Evolutionary conservation across 352 stramenopile genomes (phyloP), one percentile per base, ranked within the genome.

Genomic region (Globisporangium carolinianum): DNA sequence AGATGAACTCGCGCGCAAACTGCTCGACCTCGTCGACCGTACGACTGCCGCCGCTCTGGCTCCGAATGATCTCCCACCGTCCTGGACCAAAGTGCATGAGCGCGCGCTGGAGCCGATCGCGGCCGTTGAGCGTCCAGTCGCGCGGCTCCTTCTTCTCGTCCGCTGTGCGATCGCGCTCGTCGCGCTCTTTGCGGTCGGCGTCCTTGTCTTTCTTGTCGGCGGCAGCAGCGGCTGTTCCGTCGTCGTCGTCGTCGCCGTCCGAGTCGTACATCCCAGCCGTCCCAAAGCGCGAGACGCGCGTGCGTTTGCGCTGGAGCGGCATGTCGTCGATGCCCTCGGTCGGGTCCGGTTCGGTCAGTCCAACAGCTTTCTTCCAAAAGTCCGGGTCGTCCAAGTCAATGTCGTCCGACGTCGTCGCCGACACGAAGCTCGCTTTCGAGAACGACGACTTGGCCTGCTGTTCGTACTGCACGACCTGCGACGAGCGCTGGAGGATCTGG

Each of bases 331-430:
- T 69, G 1, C 70, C 53, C 60, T 90, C 85, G 4, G 68, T 51
- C 6, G 71, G 72, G 7, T 95, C 86, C 2, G 86, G 82, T 6
- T 95, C 86, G 3, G 66, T 75, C 12, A 96, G 52, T 6, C 91
- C 91, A 6, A 97, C 88, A 1, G 98, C 96, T 70, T 99, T 99
- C 60, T 98, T 98, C 98, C 98, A 99, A 60, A 99, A 99, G 55
- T 98, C 80, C 2, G 98, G 98, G 69, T 99, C 98, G 58, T 98
- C 91, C 15, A 99, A 87, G 67, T 99, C 93, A n/a, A 99, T 85
- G 61, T 98, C 91, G 60, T 98, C 83, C 0, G 80, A 91, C 3
- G 77, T 96, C 14, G 75, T 91, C 0, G 86, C 82, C 2, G 87
- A 91, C 36, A 97, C 87, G 60, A 98, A 98, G 70, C 86, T 96